Conservation (phyloP, 129 eudicot genomes). For the Flaveria brownii region DNA sequence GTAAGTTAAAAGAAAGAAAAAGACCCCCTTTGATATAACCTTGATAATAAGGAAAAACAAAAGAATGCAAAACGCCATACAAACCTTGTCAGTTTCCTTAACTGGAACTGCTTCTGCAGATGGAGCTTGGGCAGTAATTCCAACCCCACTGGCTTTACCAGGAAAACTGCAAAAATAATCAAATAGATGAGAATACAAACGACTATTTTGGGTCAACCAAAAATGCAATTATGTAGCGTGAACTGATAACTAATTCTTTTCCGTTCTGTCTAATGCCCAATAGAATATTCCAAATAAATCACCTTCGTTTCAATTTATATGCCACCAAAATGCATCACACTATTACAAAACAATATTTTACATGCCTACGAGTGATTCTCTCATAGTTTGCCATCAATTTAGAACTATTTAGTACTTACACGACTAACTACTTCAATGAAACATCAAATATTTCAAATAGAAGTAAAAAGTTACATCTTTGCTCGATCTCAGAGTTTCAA, state of each 20-base stretch:
- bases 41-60: background rate
- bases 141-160: slow-evolving; percentile 77
- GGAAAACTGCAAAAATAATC: slow-evolving; percentile 53
- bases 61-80: slow-evolving; percentile 18
- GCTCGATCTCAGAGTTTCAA: background rate
- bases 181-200: background rate
- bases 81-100: slow-evolving; percentile 52
- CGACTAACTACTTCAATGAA: background rate
- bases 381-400: background rate
- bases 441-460: background rate
- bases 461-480: background rate
- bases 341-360: slow-evolving; percentile 1
- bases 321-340: background rate
- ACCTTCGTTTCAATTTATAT: background rate
- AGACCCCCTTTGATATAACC: background rate
- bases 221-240: background rate
- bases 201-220: background rate
- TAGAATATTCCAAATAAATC: background rate
- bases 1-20: slow-evolving; percentile 12
- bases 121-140: slow-evolving; percentile 45
- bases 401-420: background rate
- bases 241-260: background rate
- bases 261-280: background rate
- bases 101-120: slow-evolving; percentile 60
- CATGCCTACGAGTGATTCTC: background rate